These are phyloP conservation scores for Arachnomyces sp. DNA, from an alignment of 2,329 filamentous ascomycete genomes.

Conservation along the genomic window DNA sequence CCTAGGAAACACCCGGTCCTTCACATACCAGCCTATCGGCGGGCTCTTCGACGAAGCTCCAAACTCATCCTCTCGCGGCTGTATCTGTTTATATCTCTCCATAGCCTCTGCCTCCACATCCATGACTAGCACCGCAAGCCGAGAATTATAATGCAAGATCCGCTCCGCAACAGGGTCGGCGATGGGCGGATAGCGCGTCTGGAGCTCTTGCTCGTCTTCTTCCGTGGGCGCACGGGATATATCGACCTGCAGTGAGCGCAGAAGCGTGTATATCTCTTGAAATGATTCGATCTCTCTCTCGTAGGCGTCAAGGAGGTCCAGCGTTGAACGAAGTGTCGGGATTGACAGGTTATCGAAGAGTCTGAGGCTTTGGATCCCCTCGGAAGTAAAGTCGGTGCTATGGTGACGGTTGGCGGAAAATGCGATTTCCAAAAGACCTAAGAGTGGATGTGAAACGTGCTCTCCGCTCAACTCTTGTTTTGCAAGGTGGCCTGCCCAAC, in stretches of 20 bases:
- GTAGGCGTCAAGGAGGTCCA: constrained; percentile 15
- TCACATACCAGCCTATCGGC: too few relatives aligned
- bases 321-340: constrained; percentile 11
- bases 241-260: constrained; percentile 11
- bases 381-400: background rate
- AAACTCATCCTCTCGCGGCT: too few relatives aligned
- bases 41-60: too few relatives aligned
- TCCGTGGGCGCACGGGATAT: constrained; percentile 6
- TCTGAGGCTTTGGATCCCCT: constrained; percentile 14
- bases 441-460: constrained; percentile 1
- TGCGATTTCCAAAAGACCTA: constrained; percentile 9
- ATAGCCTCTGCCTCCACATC: constrained; percentile 11
- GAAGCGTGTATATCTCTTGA: constrained; percentile 10
- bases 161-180: constrained; percentile 11
- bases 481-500: constrained; percentile 7
- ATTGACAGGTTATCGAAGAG: constrained; percentile 15
- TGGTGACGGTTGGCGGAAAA: constrained; percentile 6
- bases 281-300: constrained; percentile 14
- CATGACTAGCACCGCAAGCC: constrained; percentile 13
- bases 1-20: too few relatives aligned
- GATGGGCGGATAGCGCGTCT: constrained; percentile 10
- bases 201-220: constrained; percentile 4
- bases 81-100: background rate
- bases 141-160: constrained; percentile 12
- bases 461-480: background rate